A percentile compares a stretch with the other conserved stretches of the same genome.
Evolutionary conservation across 192 early-diverging fungal genomes (phyloP).

Genomic region (Podila minutissima): DNA sequence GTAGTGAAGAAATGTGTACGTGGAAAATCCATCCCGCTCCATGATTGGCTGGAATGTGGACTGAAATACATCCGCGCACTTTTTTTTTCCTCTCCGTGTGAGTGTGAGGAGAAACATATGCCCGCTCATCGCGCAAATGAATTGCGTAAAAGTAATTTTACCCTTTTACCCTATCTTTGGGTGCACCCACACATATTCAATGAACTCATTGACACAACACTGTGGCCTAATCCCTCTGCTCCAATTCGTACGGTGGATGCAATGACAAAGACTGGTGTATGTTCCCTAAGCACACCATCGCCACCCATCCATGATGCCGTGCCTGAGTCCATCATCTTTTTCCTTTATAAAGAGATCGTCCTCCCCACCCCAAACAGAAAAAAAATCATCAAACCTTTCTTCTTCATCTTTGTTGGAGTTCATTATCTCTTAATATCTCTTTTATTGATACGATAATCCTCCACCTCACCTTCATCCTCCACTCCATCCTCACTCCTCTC

Average conservation of each 20-base stretch:
- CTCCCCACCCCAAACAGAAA: too few relatives aligned
- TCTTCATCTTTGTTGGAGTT: neutral
- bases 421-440: constrained; percentile 13
- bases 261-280: too few relatives aligned
- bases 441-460: constrained; percentile 11
- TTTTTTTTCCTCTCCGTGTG: neutral
- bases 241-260: too few relatives aligned
- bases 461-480: constrained; percentile 2
- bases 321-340: too few relatives aligned
- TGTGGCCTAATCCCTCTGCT: neutral
- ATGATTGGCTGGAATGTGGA: neutral
- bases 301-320: too few relatives aligned
- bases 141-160: neutral
- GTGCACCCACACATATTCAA: neutral
- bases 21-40: too few relatives aligned
- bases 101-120: constrained; percentile 36
- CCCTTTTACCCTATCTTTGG: neutral
- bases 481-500: constrained; percentile 6
- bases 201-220: neutral
- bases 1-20: too few relatives aligned
- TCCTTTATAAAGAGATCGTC: too few relatives aligned
- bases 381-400: neutral
- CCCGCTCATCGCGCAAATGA: constrained; percentile 9
- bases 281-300: too few relatives aligned
- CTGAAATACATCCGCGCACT: neutral